Conservation (phyloP, 1,284 basidiomycete species). For the Ustilago bromivora region DNA sequence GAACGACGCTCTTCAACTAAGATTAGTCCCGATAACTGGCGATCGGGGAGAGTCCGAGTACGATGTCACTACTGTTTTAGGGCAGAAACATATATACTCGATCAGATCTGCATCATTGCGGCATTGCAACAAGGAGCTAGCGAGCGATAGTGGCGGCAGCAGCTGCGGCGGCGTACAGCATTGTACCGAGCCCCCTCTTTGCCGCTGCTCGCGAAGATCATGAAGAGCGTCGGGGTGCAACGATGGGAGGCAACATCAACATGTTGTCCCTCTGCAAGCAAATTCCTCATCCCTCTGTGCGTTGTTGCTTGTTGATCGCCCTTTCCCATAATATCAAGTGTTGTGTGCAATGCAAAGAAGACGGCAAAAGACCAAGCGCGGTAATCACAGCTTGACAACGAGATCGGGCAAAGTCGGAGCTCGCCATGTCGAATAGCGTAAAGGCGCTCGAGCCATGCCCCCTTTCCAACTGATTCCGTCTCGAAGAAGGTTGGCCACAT, state of each 20-base stretch:
- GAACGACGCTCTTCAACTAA: too few species aligned
- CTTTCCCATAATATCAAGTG: too few species aligned
- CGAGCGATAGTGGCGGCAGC: background rate
- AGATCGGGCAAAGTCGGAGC: slow-evolving; percentile 3
- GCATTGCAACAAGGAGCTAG: background rate
- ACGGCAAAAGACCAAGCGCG: background rate
- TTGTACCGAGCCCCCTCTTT: background rate
- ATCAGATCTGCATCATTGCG: background rate
- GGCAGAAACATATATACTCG: too few species aligned
- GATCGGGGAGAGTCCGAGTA: too few species aligned
- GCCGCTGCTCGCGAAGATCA: background rate
- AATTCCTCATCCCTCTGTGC: too few species aligned
- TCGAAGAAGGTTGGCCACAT: background rate
- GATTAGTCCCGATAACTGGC: too few species aligned
- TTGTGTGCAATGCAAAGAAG: background rate
- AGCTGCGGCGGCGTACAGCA: background rate
- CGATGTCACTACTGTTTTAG: too few species aligned
- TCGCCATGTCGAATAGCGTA: background rate
- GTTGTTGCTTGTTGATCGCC: too few species aligned
- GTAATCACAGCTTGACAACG: background rate
- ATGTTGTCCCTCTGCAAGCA: background rate
- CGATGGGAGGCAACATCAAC: background rate
- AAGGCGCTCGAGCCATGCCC: background rate
- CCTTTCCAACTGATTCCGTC: background rate
- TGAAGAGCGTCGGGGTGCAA: background rate